Conservation (phyloP, 345 rosid species). For the Syzygium aromaticum region DNA sequence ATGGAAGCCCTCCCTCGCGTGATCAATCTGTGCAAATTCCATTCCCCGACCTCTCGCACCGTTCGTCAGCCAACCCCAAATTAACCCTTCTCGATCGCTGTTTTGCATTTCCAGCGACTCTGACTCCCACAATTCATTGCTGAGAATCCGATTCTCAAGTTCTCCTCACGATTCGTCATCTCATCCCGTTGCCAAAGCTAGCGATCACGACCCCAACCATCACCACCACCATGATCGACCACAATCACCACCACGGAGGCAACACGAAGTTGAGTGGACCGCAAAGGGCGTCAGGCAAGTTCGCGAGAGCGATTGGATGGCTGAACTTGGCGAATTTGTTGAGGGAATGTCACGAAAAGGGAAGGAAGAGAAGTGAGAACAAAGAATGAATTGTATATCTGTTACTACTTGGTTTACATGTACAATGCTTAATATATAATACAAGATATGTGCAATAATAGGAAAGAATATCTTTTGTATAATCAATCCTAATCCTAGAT, state of each 20-base stretch:
- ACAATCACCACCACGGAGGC: neutral
- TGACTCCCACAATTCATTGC: neutral
- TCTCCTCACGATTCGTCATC: neutral
- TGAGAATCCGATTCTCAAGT: neutral
- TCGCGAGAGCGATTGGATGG: conserved; percentile 75
- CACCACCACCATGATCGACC: conserved; percentile 3
- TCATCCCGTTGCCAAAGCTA: conserved; percentile 8
- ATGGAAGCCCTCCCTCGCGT: neutral
- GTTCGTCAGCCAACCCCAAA: neutral
- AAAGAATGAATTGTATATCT: too few relatives aligned
- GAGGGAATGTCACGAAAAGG: too few relatives aligned
- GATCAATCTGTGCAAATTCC: neutral
- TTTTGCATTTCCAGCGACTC: neutral
- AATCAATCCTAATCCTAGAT: too few relatives aligned
- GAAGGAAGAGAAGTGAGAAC: too few relatives aligned
- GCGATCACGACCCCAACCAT: neutral
- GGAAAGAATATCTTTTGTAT: too few relatives aligned
- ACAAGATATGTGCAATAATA: too few relatives aligned
- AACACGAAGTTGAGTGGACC: conserved; percentile 27
- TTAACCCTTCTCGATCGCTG: neutral
- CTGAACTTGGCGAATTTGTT: conserved; percentile 49
- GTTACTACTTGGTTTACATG: too few relatives aligned
- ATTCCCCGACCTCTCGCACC: neutral
- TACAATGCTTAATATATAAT: too few relatives aligned
- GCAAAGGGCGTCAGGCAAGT: conserved; percentile 36